Base-by-base conservation (phyloP, 2,329 filamentous ascomycete species). In the Aspergillus sp. region DNA sequence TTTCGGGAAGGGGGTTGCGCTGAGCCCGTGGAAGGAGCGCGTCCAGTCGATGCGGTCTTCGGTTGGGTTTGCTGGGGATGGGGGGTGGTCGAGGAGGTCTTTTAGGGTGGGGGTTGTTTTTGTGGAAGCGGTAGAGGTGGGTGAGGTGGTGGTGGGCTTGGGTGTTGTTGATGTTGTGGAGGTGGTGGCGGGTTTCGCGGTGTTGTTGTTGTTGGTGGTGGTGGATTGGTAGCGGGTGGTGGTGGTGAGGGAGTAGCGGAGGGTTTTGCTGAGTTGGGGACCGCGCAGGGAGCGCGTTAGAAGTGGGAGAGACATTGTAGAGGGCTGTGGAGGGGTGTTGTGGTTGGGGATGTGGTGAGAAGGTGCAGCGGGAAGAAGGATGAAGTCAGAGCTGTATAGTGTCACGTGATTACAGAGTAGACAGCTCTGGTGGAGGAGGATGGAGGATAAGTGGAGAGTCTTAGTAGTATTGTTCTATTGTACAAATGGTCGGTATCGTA, bases 1-100 rank as follows among this genome's bases (percentile, higher is more conserved):
- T 49, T 86, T 79, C 3, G 87, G 81, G 75, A 96, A 96, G 0
- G 91, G 84, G 36, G 81, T 81, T 0, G 84, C 82, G 38, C 88
- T 89, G 17, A 96, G 85, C 11, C 91, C 91, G 75, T 94, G 88
- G 81, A 89, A 96, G 13, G 91, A 96, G 52, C 84, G 87, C 19
- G 89, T 86, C 93, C 93, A 96, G 82, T 96, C 89, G 57, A 90
- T 85, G 49, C 85, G 83, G 3, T 76, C 76, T 44, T 72, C 72
- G 11, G 61, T 58, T 7, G 64, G 64, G 30, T 55, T 49, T 6
- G 72, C 66, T 27, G 74, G 68, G 55, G 75, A 71, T 23, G 73
- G 67, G 5, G 76, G 73, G 41, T 71, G 69, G 64, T 78, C 74
- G 8, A 64, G 61, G 21, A 78, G 70, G 2, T 76, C 77, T 62